Evolutionary conservation across 768 basidiomycete genomes (phyloP).

Genomic region (Tulasnella calospora): DNA sequence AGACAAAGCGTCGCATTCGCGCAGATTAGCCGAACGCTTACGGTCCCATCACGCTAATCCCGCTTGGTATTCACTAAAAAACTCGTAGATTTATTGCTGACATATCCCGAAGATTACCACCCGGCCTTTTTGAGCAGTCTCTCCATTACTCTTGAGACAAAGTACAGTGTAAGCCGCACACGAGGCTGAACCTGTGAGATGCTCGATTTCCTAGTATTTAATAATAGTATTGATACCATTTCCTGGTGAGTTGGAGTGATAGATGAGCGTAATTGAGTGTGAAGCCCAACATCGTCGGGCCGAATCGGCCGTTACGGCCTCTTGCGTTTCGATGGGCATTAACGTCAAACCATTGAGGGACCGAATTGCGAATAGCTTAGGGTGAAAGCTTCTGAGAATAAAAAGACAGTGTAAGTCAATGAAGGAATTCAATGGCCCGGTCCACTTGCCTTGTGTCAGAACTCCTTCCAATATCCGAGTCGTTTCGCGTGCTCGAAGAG

Average conservation of each 20-base stretch:
- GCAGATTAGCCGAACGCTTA: constrained; percentile 46
- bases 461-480: background rate
- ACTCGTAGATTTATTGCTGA: background rate
- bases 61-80: background rate
- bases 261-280: background rate
- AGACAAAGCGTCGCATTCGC: constrained; percentile 64
- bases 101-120: background rate
- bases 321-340: background rate
- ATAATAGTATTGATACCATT: background rate
- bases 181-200: no score
- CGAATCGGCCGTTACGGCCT: background rate
- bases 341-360: background rate
- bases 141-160: background rate
- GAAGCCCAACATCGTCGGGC: no score
- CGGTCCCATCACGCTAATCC: background rate
- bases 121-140: background rate
- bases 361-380: background rate
- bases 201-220: background rate
- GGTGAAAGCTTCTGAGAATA: no score
- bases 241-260: background rate
- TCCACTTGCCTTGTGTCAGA: background rate
- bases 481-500: background rate
- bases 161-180: no score
- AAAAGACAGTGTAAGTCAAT: background rate
- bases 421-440: background rate